These are phyloP conservation scores for Trapa incisa DNA, from an alignment of 345 rosid genomes.

Conservation along the genomic window DNA sequence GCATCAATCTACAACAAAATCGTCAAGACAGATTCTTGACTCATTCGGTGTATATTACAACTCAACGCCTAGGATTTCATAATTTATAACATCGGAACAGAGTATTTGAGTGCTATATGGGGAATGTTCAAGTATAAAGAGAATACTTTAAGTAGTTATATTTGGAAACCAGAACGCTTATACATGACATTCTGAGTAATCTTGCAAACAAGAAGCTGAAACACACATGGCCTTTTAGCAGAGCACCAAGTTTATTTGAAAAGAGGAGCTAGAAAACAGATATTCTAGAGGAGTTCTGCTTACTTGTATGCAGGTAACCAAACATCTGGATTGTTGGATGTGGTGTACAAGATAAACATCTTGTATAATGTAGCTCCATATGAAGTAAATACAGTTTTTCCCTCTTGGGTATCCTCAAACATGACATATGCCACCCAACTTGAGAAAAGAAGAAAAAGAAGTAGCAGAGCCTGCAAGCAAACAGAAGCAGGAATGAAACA, in stretches of 20 bases:
- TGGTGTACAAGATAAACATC: conserved; percentile 85
- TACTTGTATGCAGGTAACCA: conserved; percentile 98
- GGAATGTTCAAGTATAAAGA: background rate
- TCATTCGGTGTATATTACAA: background rate
- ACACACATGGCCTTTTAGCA: background rate
- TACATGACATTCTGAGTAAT: background rate
- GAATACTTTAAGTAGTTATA: background rate
- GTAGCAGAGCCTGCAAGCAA: conserved; percentile 66
- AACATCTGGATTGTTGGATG: conserved; percentile 97
- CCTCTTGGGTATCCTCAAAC: conserved; percentile 93
- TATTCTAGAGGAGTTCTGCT: conserved; percentile 19
- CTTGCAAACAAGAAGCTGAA: background rate
- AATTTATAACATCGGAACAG: background rate
- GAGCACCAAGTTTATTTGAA: background rate
- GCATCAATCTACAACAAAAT: background rate
- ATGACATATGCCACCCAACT: conserved; percentile 95
- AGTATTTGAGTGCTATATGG: background rate
- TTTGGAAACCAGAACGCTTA: background rate
- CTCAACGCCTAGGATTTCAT: background rate
- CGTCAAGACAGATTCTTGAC: background rate
- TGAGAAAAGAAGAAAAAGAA: conserved; percentile 73
- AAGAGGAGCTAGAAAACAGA: background rate
- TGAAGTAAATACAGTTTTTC: conserved; percentile 55
- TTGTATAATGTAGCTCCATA: conserved; percentile 71
- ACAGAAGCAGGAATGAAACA: conserved; percentile 14